phyloP scores from a whole-genome alignment of 768 basidiomycete species.

The Pleurotus ostreatus region DNA sequence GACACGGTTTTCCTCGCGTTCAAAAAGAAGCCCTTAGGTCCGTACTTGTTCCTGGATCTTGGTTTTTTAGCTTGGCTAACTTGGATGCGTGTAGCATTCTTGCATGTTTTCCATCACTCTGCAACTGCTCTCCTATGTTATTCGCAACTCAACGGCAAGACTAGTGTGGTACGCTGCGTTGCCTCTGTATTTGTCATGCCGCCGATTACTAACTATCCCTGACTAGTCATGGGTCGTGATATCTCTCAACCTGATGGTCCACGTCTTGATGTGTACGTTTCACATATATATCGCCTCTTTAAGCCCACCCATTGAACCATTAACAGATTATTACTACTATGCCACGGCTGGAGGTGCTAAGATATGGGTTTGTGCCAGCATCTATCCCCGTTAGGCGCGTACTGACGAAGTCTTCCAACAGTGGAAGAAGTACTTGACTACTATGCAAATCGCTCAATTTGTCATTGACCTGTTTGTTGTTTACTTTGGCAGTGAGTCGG shows the following conservation, averaged over 20 bases:
- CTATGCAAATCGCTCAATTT: conserved; percentile 96
- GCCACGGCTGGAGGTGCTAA: conserved; percentile 94
- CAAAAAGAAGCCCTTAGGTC: conserved; percentile 98
- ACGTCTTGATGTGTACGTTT: conserved; percentile 94
- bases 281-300: background rate
- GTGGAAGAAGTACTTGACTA: conserved; percentile 99
- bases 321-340: conserved; percentile 95
- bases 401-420: conserved; percentile 22
- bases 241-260: conserved; percentile 83
- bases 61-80: background rate
- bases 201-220: conserved; percentile 11
- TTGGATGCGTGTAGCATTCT: conserved; percentile 54
- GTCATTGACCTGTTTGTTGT: conserved; percentile 86
- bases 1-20: conserved; percentile 96
- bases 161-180: conserved; percentile 72
- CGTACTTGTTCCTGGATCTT: conserved; percentile 19
- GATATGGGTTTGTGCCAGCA: conserved; percentile 73
- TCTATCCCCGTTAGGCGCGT: conserved; percentile 2
- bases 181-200: background rate
- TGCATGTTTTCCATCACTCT: conserved; percentile 99
- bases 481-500: conserved; percentile 88
- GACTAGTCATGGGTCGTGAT: conserved; percentile 94
- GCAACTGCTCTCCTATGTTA: conserved; percentile 95
- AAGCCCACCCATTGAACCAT: conserved; percentile 3
- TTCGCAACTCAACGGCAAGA: conserved; percentile 90